Percentiles rank a stretch among this genome's conserved stretches.
Conservation (phyloP, 2,329 filamentous ascomycete species). For the Aspergillus fumigatiaffinis region DNA sequence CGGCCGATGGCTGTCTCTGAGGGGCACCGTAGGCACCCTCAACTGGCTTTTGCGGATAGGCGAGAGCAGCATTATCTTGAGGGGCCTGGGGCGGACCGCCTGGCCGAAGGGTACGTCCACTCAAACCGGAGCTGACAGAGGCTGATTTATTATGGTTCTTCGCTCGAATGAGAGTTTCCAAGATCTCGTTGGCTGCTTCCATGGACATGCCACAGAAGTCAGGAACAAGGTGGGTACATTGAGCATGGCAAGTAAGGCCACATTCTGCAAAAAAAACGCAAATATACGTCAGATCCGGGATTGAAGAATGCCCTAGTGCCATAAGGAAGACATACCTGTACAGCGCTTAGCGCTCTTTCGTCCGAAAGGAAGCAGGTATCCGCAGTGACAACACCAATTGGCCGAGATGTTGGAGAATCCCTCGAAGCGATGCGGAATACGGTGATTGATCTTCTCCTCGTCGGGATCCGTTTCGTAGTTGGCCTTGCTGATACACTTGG, state of each 20-base stretch:
- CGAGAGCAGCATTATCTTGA: conserved; percentile 35
- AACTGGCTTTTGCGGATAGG: conserved; percentile 33
- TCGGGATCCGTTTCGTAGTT: conserved; percentile 98
- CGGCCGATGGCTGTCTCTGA: conserved; percentile 35
- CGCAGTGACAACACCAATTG: conserved; percentile 99
- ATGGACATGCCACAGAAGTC: conserved; percentile 99
- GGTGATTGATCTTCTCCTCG: conserved; percentile 99
- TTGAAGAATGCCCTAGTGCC: too few relatives aligned
- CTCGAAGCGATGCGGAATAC: conserved; percentile 95
- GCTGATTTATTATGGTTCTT: conserved; percentile 65
- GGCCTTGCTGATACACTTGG: conserved; percentile 99
- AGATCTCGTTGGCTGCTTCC: conserved; percentile 90
- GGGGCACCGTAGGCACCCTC: conserved; percentile 35
- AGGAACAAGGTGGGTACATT: conserved; percentile 90
- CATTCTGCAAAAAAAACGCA: conserved; percentile 61
- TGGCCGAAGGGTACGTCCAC: conserved; percentile 63
- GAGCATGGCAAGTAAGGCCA: conserved; percentile 80
- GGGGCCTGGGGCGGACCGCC: conserved; percentile 42
- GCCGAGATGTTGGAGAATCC: conserved; percentile 96
- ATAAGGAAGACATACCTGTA: conserved; percentile 54
- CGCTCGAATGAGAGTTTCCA: conserved; percentile 77
- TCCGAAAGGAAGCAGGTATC: conserved; percentile 90
- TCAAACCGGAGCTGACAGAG: conserved; percentile 52
- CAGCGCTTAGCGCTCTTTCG: conserved; percentile 95
- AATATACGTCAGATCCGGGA: not conserved